These are phyloP conservation scores for Kwoniella dendrophila DNA, from an alignment of 768 basidiomycete genomes.

Conservation along the genomic window DNA sequence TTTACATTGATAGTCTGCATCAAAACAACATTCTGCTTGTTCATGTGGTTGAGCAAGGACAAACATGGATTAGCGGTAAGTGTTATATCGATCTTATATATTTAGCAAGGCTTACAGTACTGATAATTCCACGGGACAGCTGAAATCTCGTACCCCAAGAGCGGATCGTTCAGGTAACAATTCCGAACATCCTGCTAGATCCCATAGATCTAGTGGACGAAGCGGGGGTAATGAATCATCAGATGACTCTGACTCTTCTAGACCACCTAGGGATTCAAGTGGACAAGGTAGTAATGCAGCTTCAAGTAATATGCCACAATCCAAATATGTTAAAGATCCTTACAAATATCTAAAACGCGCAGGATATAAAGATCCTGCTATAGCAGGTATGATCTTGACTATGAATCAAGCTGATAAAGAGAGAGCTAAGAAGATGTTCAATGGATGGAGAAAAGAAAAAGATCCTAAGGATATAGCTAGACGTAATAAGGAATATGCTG, in stretches of 20 bases:
- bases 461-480: slow-evolving; percentile 5
- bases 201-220: too few relatives aligned
- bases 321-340: slow-evolving; percentile 5
- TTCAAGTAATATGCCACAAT: slow-evolving; percentile 8
- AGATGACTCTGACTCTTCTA: background rate
- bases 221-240: slow-evolving; percentile 1
- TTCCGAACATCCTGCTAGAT: too few relatives aligned
- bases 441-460: slow-evolving; percentile 14
- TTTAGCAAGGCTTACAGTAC: background rate
- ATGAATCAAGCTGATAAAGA: slow-evolving; percentile 16
- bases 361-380: slow-evolving; percentile 16
- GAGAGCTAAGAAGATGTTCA: slow-evolving; percentile 1
- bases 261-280: background rate
- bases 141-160: background rate
- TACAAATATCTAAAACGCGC: slow-evolving; percentile 4
- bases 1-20: slow-evolving; percentile 43
- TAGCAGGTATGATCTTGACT: slow-evolving; percentile 19
- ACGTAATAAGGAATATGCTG: slow-evolving; percentile 20
- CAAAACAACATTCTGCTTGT: slow-evolving; percentile 30
- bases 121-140: background rate
- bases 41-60: slow-evolving; percentile 15
- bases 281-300: background rate
- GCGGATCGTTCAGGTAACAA: too few relatives aligned
- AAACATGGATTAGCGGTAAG: slow-evolving; percentile 17
- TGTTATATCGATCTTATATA: background rate